A percentile compares a stretch with the other conserved stretches of the same genome.
Evolutionary conservation across 2,329 filamentous ascomycete species (phyloP).

Genomic region (Colletotrichum lini): DNA sequence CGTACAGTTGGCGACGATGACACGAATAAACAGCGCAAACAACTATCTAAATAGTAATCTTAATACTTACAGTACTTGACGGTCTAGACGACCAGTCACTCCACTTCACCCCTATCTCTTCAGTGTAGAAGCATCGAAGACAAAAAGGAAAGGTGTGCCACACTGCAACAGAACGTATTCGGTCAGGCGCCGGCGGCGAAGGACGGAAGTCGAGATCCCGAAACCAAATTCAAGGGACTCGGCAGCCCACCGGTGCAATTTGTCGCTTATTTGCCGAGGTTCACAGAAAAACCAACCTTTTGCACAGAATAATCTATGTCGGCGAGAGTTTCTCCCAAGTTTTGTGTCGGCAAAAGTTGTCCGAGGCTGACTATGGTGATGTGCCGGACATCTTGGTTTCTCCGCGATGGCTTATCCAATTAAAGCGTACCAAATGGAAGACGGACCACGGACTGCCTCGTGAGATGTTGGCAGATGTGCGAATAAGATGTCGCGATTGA

Average conservation of each 20-base stretch:
- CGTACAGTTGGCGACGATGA: not conserved
- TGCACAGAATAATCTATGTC: not conserved
- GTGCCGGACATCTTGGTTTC: not conserved
- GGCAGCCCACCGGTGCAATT: not conserved
- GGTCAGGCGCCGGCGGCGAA: not conserved
- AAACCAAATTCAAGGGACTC: not conserved
- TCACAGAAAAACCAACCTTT: not conserved
- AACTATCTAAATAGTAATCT: slow-evolving; percentile 18
- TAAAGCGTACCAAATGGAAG: not conserved
- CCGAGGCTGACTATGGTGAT: not conserved
- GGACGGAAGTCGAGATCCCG: not conserved
- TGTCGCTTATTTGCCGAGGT: accelerated
- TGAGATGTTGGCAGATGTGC: not conserved
- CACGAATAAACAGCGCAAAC: not conserved
- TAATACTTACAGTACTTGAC: slow-evolving; percentile 21
- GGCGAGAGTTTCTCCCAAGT: not conserved
- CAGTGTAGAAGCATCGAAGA: not conserved
- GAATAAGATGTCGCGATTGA: not conserved
- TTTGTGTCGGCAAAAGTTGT: too few species aligned
- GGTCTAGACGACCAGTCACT: not conserved
- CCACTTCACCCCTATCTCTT: too few species aligned
- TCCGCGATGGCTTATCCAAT: not conserved
- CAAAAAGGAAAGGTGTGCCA: not conserved
- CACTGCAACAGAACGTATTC: not conserved
- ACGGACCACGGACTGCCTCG: not conserved